Conservation (phyloP, 148 eudicot genomes). For the Fagopyrum tataricum region DNA sequence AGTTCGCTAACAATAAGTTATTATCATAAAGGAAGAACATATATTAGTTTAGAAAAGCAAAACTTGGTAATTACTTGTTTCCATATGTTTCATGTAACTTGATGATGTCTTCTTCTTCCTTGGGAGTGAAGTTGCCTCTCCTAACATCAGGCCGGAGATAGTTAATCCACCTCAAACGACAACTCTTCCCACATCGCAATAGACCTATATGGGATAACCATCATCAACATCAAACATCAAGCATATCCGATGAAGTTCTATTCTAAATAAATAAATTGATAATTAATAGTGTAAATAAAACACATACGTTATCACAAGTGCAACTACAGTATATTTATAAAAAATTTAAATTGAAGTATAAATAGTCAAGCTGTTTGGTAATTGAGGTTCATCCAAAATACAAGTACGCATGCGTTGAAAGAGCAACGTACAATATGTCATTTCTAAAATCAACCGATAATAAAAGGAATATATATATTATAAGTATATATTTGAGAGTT, state of each 20-base stretch:
- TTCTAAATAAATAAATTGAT: neutral
- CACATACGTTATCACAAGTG: too few relatives aligned
- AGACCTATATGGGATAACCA: slow-evolving; percentile 19
- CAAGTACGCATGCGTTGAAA: too few relatives aligned
- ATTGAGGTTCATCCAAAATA: too few relatives aligned
- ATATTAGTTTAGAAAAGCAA: neutral
- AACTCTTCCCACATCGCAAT: slow-evolving; percentile 50
- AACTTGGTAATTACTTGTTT: slow-evolving; percentile 30
- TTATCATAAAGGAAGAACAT: neutral
- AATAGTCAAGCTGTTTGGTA: too few relatives aligned
- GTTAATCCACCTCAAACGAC: slow-evolving; percentile 51
- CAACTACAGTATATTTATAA: too few relatives aligned
- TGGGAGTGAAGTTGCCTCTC: slow-evolving; percentile 35
- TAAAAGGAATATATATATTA: too few relatives aligned
- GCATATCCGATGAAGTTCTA: neutral
- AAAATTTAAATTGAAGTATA: too few relatives aligned
- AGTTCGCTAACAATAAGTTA: neutral
- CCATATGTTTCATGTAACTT: slow-evolving; percentile 38
- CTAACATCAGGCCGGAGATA: slow-evolving; percentile 49
- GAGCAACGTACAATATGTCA: too few relatives aligned
- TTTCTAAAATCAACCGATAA: too few relatives aligned
- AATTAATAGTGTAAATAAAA: too few relatives aligned
- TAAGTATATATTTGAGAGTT: too few relatives aligned
- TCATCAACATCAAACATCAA: too few relatives aligned
- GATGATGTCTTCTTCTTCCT: slow-evolving; percentile 42